phyloP scores from a whole-genome alignment of 2,329 filamentous ascomycete species.

The Pseudogymnoascus sp. region DNA sequence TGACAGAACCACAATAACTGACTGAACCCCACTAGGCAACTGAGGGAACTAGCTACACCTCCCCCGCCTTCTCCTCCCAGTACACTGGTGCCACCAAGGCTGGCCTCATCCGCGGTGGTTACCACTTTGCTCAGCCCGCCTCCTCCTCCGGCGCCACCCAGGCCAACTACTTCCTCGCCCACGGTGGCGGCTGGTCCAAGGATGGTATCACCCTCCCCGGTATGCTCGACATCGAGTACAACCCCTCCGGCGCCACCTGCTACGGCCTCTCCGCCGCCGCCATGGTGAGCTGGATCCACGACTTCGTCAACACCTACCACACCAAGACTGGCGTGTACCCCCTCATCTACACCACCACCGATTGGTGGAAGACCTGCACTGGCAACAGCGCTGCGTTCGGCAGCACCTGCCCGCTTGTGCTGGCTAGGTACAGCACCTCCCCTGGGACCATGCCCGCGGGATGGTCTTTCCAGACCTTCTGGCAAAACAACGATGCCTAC shows the following conservation, averaged over 20 bases:
- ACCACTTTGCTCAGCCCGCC: conserved; percentile 46
- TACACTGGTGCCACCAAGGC: conserved; percentile 42
- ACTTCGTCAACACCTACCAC: conserved; percentile 45
- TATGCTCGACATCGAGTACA: conserved; percentile 47
- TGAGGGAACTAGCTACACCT: conserved; percentile 40
- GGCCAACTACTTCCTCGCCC: conserved; percentile 42
- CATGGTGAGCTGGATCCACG: conserved; percentile 45
- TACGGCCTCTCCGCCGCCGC: conserved; percentile 37
- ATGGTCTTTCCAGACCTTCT: conserved; percentile 46
- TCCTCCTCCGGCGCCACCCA: conserved; percentile 37
- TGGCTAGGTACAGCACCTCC: conserved; percentile 37
- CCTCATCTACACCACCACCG: conserved; percentile 43
- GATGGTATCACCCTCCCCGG: conserved; percentile 48
- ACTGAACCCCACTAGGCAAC: conserved; percentile 34
- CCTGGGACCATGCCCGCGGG: conserved; percentile 40
- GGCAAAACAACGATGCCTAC: conserved; percentile 44
- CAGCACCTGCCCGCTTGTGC: conserved; percentile 38
- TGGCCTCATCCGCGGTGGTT: conserved; percentile 45
- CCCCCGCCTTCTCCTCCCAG: conserved; percentile 39
- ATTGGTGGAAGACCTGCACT: conserved; percentile 43
- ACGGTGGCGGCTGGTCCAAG: conserved; percentile 46
- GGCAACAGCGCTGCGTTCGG: conserved; percentile 40
- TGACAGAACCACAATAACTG: background rate
- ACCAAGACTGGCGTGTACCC: conserved; percentile 39
- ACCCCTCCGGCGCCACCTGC: conserved; percentile 32